Conservation (phyloP, 1,139 yeast genomes). For the Magnusiomyces tetraspermus region DNA sequence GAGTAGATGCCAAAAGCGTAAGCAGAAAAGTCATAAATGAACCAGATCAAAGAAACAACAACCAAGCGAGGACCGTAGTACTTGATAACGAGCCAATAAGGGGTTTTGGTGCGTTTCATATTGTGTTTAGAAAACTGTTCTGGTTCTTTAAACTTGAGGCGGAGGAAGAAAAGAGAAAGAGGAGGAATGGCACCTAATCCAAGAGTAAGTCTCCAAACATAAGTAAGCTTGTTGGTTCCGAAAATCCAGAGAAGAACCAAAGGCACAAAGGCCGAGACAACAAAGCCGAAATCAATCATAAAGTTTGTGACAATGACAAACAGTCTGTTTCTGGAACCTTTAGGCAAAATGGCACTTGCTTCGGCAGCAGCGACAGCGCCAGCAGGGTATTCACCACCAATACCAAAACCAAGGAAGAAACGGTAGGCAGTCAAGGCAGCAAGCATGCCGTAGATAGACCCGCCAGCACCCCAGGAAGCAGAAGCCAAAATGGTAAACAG, state of each 20-base stretch:
- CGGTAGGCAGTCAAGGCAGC: slow-evolving; percentile 78
- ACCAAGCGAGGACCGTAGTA: slow-evolving; percentile 76
- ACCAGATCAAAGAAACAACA: slow-evolving; percentile 75
- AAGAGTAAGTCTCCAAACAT: slow-evolving; percentile 87
- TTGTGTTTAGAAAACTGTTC: slow-evolving; percentile 59
- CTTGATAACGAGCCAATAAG: slow-evolving; percentile 60
- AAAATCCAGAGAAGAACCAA: slow-evolving; percentile 80
- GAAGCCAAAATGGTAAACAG: slow-evolving; percentile 68
- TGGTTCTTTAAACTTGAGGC: slow-evolving; percentile 67
- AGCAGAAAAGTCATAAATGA: slow-evolving; percentile 76
- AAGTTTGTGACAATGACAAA: slow-evolving; percentile 82
- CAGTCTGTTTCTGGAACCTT: slow-evolving; percentile 79
- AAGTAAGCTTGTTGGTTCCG: slow-evolving; percentile 55
- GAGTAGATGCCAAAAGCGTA: slow-evolving; percentile 86
- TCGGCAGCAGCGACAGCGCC: slow-evolving; percentile 93
- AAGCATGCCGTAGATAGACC: slow-evolving; percentile 58
- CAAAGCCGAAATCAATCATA: slow-evolving; percentile 85
- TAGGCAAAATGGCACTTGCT: slow-evolving; percentile 68
- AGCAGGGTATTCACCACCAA: slow-evolving; percentile 80
- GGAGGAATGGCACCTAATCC: slow-evolving; percentile 94
- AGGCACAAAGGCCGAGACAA: slow-evolving; percentile 75
- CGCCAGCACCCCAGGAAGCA: slow-evolving; percentile 78
- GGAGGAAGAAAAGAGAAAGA: slow-evolving; percentile 59
- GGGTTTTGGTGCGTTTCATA: slow-evolving; percentile 56
- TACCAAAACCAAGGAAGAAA: slow-evolving; percentile 76